A percentile compares a stretch with the other conserved stretches of the same genome.
These are phyloP conservation scores for Sanghuangporus sanghuang DNA, from an alignment of 1,284 basidiomycete species.

Conservation along the genomic window DNA sequence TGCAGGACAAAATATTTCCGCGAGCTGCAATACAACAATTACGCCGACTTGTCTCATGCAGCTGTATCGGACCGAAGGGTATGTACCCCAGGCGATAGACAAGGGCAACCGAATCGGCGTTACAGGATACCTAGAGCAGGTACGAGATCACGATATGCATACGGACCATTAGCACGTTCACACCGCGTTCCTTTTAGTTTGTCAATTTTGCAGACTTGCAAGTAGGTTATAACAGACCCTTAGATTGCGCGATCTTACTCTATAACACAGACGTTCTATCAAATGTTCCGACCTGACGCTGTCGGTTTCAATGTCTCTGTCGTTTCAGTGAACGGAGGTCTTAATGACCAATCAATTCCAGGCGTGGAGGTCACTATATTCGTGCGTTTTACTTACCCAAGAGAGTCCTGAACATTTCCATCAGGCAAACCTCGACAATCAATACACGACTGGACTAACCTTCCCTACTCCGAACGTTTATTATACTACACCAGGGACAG, in stretches of 20 bases:
- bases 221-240: not conserved
- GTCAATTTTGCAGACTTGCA: slow-evolving; percentile 26
- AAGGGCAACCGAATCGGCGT: slow-evolving; percentile 21
- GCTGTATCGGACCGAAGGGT: slow-evolving; percentile 18
- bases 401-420: too few relatives aligned
- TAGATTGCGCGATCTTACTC: too few relatives aligned
- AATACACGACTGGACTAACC: slow-evolving; percentile 24
- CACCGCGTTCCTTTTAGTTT: slow-evolving; percentile 8
- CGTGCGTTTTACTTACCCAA: too few relatives aligned
- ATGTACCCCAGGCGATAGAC: slow-evolving; percentile 16
- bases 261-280: slow-evolving; percentile 19
- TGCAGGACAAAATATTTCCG: slow-evolving; percentile 16
- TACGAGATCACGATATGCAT: not conserved
- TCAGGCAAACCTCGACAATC: slow-evolving; percentile 29
- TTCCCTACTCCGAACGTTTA: slow-evolving; percentile 28
- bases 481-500: slow-evolving; percentile 24
- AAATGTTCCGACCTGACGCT: slow-evolving; percentile 28
- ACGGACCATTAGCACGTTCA: slow-evolving; percentile 17
- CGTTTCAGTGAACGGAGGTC: slow-evolving; percentile 26
- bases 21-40: slow-evolving; percentile 21
- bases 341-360: slow-evolving; percentile 26
- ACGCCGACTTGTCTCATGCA: slow-evolving; percentile 22
- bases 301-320: slow-evolving; percentile 25
- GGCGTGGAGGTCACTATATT: slow-evolving; percentile 21
- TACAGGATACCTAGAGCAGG: slow-evolving; percentile 21